Evolutionary conservation across 768 basidiomycete species (phyloP).

Genomic region (Leucocoprinus birnbaumii): DNA sequence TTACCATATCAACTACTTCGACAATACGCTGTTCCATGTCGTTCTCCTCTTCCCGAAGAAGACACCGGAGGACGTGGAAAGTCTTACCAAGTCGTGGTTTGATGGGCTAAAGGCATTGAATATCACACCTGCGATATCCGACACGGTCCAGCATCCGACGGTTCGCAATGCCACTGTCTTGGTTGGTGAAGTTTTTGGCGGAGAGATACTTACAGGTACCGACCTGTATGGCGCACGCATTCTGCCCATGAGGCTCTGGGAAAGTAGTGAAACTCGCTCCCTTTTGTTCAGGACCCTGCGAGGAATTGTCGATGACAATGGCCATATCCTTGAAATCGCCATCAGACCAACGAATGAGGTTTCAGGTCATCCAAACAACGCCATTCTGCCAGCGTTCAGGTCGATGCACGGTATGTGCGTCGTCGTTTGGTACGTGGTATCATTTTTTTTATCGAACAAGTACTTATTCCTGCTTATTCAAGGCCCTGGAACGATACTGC

Average conservation of each 20-base stretch:
- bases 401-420: constrained; percentile 13
- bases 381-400: constrained; percentile 17
- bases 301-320: constrained; percentile 12
- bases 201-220: constrained; percentile 13
- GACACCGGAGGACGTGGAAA: constrained; percentile 1
- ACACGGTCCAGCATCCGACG: constrained; percentile 12
- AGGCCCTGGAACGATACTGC: constrained; percentile 15
- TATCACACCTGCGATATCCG: constrained; percentile 3
- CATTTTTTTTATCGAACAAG: not conserved
- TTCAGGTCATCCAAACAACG: constrained; percentile 13
- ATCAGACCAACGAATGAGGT: constrained; percentile 15
- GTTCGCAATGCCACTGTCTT: constrained; percentile 9
- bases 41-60: constrained; percentile 14
- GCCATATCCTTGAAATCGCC: constrained; percentile 14
- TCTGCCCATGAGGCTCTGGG: constrained; percentile 11
- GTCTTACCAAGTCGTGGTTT: constrained; percentile 6
- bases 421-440: constrained; percentile 7
- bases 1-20: constrained; percentile 13
- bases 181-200: constrained; percentile 14
- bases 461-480: not conserved
- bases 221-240: constrained; percentile 14
- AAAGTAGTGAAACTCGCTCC: constrained; percentile 8
- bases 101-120: not conserved
- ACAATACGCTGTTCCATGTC: constrained; percentile 14
- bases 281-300: constrained; percentile 7